Base-by-base conservation (phyloP, 148 eudicot genomes). In the Nyssa sinensis region DNA sequence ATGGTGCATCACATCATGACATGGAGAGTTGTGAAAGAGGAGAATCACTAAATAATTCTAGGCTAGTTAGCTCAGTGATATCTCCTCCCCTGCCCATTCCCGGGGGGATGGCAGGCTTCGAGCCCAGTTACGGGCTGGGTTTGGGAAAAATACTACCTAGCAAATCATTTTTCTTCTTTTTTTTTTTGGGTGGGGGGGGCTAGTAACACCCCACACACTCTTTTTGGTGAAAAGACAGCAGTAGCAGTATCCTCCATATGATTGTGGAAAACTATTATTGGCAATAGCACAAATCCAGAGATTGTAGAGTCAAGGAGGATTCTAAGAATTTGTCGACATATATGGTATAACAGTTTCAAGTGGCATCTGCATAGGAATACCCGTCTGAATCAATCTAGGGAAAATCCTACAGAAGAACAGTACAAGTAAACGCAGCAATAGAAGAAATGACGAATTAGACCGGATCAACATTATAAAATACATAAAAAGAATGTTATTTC, bases 401-500 rank as follows among this genome's bases (percentile, higher is more conserved):
- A 13, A 49, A 49, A 2, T 23, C 44, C 64, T 66, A 51, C 29
- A 34, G 11, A 74, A 34, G 10, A 19, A 60, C 78, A 67, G 55
- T 41, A 67, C 13, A 75, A 47, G 27, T 34, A 25, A 32, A 57
- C 21, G 57, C 33, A 64, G 10, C 71, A 78, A 30, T 10, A 14
- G 53, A 66, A 35, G 62, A 62, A 49, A 62, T 10, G 37, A 14
- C 14, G 7, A 69, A 35, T 17, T 41, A 44, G 34, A 76, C 12
- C 32, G 11, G 57, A 31, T 27, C 49, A 47, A 76, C 32, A 47
- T 69, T 25, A 32, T 23, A 3, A 69, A 61, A 53, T 44, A 49
- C 73, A 70, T 5, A 69, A 62, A 27, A 70, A 19, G 44, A 70
- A 49, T 66, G 35, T 81, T 71, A 91, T 82, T 89, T 91, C 96